phyloP scores from a whole-genome alignment of 1,284 basidiomycete species.

The Chalciporus piperatoides region DNA sequence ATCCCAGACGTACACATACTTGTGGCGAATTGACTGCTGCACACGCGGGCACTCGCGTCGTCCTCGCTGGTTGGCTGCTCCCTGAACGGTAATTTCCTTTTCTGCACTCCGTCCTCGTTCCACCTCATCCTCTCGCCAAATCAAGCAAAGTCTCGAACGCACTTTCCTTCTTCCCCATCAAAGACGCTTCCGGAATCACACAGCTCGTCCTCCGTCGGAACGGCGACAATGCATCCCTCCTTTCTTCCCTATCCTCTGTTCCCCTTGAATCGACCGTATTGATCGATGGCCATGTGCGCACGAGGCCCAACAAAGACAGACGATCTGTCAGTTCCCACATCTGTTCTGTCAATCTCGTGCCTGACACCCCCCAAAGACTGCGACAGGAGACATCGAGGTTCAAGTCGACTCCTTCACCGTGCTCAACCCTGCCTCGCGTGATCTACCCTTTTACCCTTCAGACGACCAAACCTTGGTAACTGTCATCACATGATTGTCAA shows the following conservation, averaged over 20 bases:
- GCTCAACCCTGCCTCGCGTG: slow-evolving; percentile 71
- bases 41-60: slow-evolving; percentile 57
- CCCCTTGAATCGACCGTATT: slow-evolving; percentile 77
- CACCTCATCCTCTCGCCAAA: slow-evolving; percentile 30
- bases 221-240: slow-evolving; percentile 31
- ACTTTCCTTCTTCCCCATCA: slow-evolving; percentile 77
- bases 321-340: slow-evolving; percentile 43
- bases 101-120: slow-evolving; percentile 27
- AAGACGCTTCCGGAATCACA: slow-evolving; percentile 69
- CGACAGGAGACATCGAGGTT: slow-evolving; percentile 78
- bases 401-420: slow-evolving; percentile 66
- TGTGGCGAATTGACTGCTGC: slow-evolving; percentile 57
- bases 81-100: slow-evolving; percentile 58
- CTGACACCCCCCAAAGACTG: slow-evolving; percentile 39
- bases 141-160: slow-evolving; percentile 63
- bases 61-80: slow-evolving; percentile 77
- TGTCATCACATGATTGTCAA: slow-evolving; percentile 16
- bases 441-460: slow-evolving; percentile 80
- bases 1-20: slow-evolving; percentile 59
- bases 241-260: slow-evolving; percentile 52
- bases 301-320: slow-evolving; percentile 60
- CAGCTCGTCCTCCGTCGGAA: slow-evolving; percentile 70
- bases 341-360: not conserved
- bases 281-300: slow-evolving; percentile 65
- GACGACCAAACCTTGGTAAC: slow-evolving; percentile 69